Evolutionary conservation across 129 eudicot genomes (phyloP).

Genomic region (Saposhnikovia divaricata): DNA sequence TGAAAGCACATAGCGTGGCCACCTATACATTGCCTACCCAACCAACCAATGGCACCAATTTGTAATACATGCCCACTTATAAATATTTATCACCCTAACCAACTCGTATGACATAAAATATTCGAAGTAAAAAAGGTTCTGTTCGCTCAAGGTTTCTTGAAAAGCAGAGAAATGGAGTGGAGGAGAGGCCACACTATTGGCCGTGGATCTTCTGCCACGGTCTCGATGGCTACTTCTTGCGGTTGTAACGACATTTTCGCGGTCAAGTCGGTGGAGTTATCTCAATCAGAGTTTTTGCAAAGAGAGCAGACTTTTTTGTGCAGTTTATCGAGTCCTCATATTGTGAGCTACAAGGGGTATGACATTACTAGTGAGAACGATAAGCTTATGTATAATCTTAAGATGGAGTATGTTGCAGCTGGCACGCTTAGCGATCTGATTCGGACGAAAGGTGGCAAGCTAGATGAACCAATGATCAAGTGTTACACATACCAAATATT

Average conservation of each 20-base stretch:
- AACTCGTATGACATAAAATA: conserved; percentile 1
- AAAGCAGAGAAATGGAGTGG: conserved; percentile 52
- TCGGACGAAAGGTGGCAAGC: conserved; percentile 22
- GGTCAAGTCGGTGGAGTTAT: conserved; percentile 48
- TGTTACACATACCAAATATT: conserved; percentile 40
- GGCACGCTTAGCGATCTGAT: conserved; percentile 49
- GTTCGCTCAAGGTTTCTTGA: conserved; percentile 4
- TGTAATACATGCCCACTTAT: conserved; percentile 8
- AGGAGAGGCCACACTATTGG: conserved; percentile 63
- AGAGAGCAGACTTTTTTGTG: conserved; percentile 54
- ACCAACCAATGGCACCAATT: conserved; percentile 35
- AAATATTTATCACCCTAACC: background rate
- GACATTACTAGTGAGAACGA: conserved; percentile 41
- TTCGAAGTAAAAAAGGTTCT: background rate
- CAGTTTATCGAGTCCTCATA: conserved; percentile 27
- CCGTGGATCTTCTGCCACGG: conserved; percentile 70
- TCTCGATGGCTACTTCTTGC: conserved; percentile 41
- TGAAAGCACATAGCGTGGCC: conserved; percentile 16
- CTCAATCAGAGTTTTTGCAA: conserved; percentile 33
- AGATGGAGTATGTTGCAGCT: conserved; percentile 38
- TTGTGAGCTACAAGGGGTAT: conserved; percentile 57
- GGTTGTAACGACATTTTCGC: conserved; percentile 40
- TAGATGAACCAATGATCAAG: conserved; percentile 26
- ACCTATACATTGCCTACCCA: conserved; percentile 34
- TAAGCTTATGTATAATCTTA: conserved; percentile 34